These are phyloP conservation scores for Yamadazyma atlantica DNA, from an alignment of 1,139 yeast genomes.

Conservation along the genomic window DNA sequence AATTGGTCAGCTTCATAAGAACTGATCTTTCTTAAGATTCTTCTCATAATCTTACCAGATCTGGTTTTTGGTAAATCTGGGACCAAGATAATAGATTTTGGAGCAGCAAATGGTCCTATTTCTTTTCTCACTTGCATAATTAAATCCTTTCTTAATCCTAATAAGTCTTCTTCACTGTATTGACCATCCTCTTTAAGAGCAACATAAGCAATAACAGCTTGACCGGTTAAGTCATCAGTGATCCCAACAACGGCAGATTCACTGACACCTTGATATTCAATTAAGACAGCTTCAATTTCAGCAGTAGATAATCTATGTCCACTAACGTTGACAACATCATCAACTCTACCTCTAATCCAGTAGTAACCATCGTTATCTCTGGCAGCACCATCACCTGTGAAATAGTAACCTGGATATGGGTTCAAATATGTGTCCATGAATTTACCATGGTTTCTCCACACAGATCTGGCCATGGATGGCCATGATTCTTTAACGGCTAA, in stretches of 20 bases:
- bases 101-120: slow-evolving; percentile 98
- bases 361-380: slow-evolving; percentile 96
- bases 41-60: slow-evolving; percentile 98
- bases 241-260: slow-evolving; percentile 97
- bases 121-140: slow-evolving; percentile 86
- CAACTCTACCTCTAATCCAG: slow-evolving; percentile 99
- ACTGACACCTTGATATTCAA: slow-evolving; percentile 76
- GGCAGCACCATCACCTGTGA: slow-evolving; percentile 99
- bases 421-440: slow-evolving; percentile 91
- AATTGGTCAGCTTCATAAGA: slow-evolving; percentile 88
- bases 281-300: slow-evolving; percentile 91
- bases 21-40: slow-evolving; percentile 90
- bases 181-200: slow-evolving; percentile 70
- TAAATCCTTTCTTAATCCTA: slow-evolving; percentile 69
- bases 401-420: slow-evolving; percentile 95
- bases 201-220: slow-evolving; percentile 93
- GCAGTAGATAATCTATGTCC: slow-evolving; percentile 98
- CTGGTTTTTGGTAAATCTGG: slow-evolving; percentile 95
- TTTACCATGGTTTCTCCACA: slow-evolving; percentile 86
- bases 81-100: slow-evolving; percentile 85
- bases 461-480: slow-evolving; percentile 99
- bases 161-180: slow-evolving; percentile 39
- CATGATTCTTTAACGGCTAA: slow-evolving; percentile 85
- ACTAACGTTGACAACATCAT: slow-evolving; percentile 95
- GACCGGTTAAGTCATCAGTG: slow-evolving; percentile 94